phyloP scores from a whole-genome alignment of 768 basidiomycete genomes.

The Mycena chlorophos region DNA sequence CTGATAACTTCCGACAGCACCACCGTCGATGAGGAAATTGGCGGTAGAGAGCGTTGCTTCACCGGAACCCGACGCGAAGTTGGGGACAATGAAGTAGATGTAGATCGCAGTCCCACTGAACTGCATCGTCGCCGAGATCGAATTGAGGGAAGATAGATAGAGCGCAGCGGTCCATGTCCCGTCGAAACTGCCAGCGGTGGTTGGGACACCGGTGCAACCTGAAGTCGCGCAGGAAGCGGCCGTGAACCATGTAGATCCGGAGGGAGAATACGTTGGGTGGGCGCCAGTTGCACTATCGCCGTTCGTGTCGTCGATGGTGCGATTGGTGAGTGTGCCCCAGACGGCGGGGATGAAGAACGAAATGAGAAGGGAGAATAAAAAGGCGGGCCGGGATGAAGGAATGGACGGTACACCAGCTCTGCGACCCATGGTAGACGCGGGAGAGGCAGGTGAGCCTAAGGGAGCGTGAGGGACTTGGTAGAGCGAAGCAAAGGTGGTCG shows the following conservation, averaged over 20 bases:
- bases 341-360: not conserved
- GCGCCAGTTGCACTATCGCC: constrained; percentile 21
- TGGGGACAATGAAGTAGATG: constrained; percentile 22
- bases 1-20: constrained; percentile 13
- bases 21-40: constrained; percentile 21
- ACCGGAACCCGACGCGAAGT: constrained; percentile 10
- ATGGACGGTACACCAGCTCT: constrained; percentile 7
- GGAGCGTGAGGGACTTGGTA: too few relatives aligned
- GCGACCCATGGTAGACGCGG: constrained; percentile 16
- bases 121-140: constrained; percentile 11
- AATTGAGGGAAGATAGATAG: constrained; percentile 13
- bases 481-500: too few relatives aligned
- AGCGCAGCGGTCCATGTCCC: constrained; percentile 20
- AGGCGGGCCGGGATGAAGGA: constrained; percentile 10
- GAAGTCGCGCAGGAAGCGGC: constrained; percentile 14
- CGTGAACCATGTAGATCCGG: constrained; percentile 12
- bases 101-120: constrained; percentile 24
- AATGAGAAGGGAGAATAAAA: not conserved
- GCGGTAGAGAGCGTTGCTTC: constrained; percentile 8
- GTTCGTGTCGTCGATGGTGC: constrained; percentile 25
- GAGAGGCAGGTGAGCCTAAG: not conserved
- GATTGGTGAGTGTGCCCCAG: constrained; percentile 10
- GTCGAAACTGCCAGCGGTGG: constrained; percentile 6
- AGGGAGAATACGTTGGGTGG: constrained; percentile 17
- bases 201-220: constrained; percentile 14